Base-by-base conservation (phyloP, 1,139 yeast genomes). In the Geotrichum restrictum region DNA sequence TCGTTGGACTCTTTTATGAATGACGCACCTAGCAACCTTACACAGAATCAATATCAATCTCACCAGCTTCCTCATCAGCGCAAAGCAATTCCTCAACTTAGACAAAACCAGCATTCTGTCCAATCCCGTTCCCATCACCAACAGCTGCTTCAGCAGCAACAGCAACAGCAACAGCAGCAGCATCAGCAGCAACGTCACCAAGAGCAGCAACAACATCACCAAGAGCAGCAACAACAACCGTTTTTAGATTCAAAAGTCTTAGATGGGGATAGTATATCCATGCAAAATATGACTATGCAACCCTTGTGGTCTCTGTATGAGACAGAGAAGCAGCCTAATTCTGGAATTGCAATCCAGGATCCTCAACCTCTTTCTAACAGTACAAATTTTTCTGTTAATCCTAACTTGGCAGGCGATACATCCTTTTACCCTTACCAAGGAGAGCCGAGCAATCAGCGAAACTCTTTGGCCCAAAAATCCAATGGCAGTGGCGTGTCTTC, bases 21-120 rank as follows among this genome's bases (percentile, higher is more conserved):
- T 40, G 63, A 63, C 45, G 67, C 68, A 2, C 13, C 46, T n/a
- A 65, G 22, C 54, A 68, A 22, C 72, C 72, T 14, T 56, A 53
- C 11, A 5, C 6, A 51, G 32, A 33, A 27, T n/a, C 48, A 52
- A 45, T 44, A n/a, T n/a, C 29, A 24, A 8, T 42, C 11, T 22
- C 14, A 32, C 21, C 40, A 21, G 31, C 13, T n/a, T n/a, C 14
- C 44, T 40, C 29, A 21, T 5, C 32, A 13, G 31, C 32, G 27
- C 31, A 51, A 32, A 31, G 19, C 42, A 24, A n/a, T 49, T 14
- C 32, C 49, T 22, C n/a, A 10, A 38, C 36, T 31, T 8, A 45
- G 18, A n/a, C 51, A 16, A 27, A 13, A 18, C 8, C 48, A 36
- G 13, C 49, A 22, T 31, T 6, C 34, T 39, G 32, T n/a, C 40